These are phyloP conservation scores for Aurantiochytrium sp. DNA, from an alignment of 108 stramenopile genomes.

Conservation along the genomic window DNA sequence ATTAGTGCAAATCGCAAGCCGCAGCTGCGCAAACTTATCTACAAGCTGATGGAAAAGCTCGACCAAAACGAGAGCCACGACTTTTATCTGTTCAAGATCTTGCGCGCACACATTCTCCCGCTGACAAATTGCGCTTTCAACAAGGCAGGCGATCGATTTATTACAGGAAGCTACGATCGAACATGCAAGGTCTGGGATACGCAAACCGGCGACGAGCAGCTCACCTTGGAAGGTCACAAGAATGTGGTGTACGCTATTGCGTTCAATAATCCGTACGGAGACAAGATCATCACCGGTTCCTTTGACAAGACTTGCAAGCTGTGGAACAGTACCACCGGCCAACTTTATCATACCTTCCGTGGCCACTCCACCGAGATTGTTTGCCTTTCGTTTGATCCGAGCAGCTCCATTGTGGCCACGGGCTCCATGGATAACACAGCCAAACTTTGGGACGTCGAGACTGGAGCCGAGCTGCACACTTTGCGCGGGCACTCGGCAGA, in stretches of 20 bases:
- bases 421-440: constrained; percentile 65
- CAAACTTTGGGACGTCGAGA: constrained; percentile 59
- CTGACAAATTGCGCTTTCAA: constrained; percentile 66
- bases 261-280: constrained; percentile 61
- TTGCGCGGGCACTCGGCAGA: constrained; percentile 59
- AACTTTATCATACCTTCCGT: constrained; percentile 54
- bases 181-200: constrained; percentile 67
- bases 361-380: constrained; percentile 65
- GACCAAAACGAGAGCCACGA: constrained; percentile 44
- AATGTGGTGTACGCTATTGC: constrained; percentile 68
- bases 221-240: constrained; percentile 55
- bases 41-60: constrained; percentile 42
- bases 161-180: constrained; percentile 59
- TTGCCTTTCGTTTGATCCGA: constrained; percentile 57
- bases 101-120: constrained; percentile 59
- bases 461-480: constrained; percentile 58
- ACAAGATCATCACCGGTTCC: constrained; percentile 61
- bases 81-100: constrained; percentile 60
- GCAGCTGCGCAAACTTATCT: constrained; percentile 49
- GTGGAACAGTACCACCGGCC: constrained; percentile 45
- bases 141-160: constrained; percentile 60
- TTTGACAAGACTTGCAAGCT: constrained; percentile 61
- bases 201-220: constrained; percentile 56
- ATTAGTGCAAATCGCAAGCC: constrained; percentile 47
- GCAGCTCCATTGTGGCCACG: constrained; percentile 50